A percentile compares a stretch with the other conserved stretches of the same genome.
Conservation (phyloP, 129 eudicot genomes). For the Sambucus nigra region DNA sequence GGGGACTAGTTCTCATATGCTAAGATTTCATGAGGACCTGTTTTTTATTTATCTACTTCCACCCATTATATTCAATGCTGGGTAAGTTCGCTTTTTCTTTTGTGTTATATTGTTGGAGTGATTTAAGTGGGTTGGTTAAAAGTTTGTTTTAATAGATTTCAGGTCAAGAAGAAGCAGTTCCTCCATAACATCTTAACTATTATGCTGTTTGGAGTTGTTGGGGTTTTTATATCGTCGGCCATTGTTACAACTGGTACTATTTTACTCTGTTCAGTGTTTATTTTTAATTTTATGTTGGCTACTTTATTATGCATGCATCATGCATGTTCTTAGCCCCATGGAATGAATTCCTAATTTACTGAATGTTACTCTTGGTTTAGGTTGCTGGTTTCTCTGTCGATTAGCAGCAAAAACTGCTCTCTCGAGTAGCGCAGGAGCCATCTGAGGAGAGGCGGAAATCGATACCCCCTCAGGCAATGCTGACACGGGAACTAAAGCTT, state of each 20-base stretch:
- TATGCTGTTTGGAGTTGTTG: constrained; percentile 76
- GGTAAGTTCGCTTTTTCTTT: constrained; percentile 46
- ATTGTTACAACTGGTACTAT: constrained; percentile 59
- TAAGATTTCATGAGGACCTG: constrained; percentile 68
- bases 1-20: constrained; percentile 59
- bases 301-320: too few species aligned
- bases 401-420: too few species aligned
- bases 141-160: constrained; percentile 48
- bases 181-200: constrained; percentile 85
- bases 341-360: constrained; percentile 6
- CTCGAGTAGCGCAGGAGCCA: too few species aligned
- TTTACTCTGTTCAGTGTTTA: neutral
- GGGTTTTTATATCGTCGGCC: constrained; percentile 75
- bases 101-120: constrained; percentile 1
- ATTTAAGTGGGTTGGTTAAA: neutral
- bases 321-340: neutral
- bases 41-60: constrained; percentile 92
- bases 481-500: too few species aligned
- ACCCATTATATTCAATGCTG: constrained; percentile 93
- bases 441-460: too few species aligned
- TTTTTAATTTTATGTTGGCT: too few species aligned
- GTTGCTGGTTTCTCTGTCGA: constrained; percentile 78
- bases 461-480: too few species aligned
- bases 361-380: constrained; percentile 20
- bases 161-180: constrained; percentile 93